Percentiles rank a stretch among this genome's conserved stretches.
Evolutionary conservation across 139 green algal genomes (phyloP).

Genomic region (Picochlorum sp.): DNA sequence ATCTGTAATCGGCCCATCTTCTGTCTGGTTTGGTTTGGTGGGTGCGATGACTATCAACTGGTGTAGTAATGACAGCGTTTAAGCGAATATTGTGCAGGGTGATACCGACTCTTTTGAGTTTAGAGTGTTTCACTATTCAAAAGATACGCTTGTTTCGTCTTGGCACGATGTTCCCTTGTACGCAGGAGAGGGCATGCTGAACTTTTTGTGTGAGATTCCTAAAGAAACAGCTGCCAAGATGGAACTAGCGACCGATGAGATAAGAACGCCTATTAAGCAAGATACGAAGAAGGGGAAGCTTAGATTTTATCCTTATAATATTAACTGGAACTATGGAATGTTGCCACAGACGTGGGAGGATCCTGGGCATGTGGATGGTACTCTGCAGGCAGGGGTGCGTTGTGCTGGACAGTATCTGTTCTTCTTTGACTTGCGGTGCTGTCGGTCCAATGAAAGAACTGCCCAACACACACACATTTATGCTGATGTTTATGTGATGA

Average conservation of each 20-base stretch:
- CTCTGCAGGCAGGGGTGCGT: slow-evolving; percentile 38
- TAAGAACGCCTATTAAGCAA: slow-evolving; percentile 95
- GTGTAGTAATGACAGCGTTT: too few relatives aligned
- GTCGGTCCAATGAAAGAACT: slow-evolving; percentile 15
- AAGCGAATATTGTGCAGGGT: slow-evolving; percentile 37
- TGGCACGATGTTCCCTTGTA: slow-evolving; percentile 98
- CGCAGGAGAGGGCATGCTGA: slow-evolving; percentile 69
- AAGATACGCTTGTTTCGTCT: slow-evolving; percentile 50
- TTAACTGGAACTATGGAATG: slow-evolving; percentile 99
- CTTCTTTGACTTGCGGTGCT: not conserved
- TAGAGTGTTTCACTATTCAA: slow-evolving; percentile 75
- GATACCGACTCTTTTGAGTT: slow-evolving; percentile 60
- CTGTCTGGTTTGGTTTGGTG: too few relatives aligned
- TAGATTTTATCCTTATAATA: slow-evolving; percentile 99
- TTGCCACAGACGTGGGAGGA: slow-evolving; percentile 97
- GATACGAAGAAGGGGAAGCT: slow-evolving; percentile 99
- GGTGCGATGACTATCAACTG: too few relatives aligned
- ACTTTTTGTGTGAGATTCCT: slow-evolving; percentile 98
- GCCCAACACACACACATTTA: slow-evolving; percentile 14
- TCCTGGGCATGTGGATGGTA: slow-evolving; percentile 58
- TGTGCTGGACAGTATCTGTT: not conserved
- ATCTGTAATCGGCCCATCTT: too few relatives aligned
- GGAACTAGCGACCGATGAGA: slow-evolving; percentile 94
- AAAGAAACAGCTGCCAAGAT: slow-evolving; percentile 98
- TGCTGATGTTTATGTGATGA: not conserved